A percentile compares a stretch with the other conserved stretches of the same genome.
Evolutionary conservation across 2,329 filamentous ascomycete species (phyloP).

Genomic region (Cryphonectria carpinicola): DNA sequence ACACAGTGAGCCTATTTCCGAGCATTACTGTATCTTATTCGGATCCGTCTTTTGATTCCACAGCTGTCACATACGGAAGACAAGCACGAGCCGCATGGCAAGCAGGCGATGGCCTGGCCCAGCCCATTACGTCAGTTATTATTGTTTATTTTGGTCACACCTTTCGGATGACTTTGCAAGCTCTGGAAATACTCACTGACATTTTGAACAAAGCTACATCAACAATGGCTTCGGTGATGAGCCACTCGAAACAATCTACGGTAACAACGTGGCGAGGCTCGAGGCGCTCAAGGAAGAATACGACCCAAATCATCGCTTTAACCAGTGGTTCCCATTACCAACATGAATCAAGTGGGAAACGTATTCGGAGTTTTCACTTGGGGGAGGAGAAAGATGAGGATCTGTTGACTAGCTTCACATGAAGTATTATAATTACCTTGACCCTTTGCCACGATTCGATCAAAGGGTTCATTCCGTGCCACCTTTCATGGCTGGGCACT

Average conservation of each 20-base stretch:
- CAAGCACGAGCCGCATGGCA: constrained; percentile 4
- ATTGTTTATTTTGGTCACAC: not conserved
- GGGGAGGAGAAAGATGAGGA: not conserved
- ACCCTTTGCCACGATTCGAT: not conserved
- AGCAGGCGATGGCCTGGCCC: not conserved
- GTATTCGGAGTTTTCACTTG: not conserved
- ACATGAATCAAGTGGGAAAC: not conserved
- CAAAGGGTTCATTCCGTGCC: too few species aligned
- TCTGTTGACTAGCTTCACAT: not conserved
- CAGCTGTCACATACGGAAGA: not conserved
- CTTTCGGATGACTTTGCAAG: not conserved
- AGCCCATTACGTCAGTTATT: not conserved
- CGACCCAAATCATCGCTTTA: not conserved
- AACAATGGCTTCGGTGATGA: constrained; percentile 7
- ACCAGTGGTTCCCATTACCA: constrained; percentile 4
- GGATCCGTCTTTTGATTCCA: not conserved
- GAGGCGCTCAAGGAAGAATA: not conserved
- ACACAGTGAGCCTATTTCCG: constrained; percentile 2
- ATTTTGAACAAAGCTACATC: constrained; percentile 3
- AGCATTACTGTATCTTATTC: constrained; percentile 6
- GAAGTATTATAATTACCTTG: not conserved
- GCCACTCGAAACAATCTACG: constrained; percentile 5
- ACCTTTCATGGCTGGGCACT: not conserved
- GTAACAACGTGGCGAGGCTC: not conserved
- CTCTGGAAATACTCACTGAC: not conserved